Conservation (phyloP, 306 rosid species). For the Cucurbita maxima region DNA sequence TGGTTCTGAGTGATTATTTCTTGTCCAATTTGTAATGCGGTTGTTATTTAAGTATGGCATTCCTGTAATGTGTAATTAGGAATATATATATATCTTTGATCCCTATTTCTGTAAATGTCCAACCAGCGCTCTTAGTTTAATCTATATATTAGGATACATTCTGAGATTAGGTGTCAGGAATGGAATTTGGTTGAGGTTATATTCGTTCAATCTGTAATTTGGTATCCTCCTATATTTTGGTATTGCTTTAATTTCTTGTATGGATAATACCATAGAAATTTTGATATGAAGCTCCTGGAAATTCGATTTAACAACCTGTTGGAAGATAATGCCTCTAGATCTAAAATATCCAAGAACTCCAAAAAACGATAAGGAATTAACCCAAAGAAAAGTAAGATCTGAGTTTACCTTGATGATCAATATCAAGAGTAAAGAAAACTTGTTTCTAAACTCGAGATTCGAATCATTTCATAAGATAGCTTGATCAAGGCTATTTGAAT, state of each 20-base stretch:
- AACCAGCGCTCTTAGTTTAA: not conserved
- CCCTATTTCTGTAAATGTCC: not conserved
- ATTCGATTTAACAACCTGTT: no score
- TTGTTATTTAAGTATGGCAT: not conserved
- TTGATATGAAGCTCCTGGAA: no score
- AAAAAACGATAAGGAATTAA: no score
- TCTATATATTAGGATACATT: not conserved
- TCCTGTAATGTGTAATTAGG: not conserved
- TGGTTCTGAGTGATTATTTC: not conserved
- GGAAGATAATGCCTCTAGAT: no score
- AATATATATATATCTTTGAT: not conserved
- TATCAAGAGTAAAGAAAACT: no score
- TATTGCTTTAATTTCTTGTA: not conserved
- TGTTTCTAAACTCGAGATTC: no score
- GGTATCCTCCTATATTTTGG: not conserved
- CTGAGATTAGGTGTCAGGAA: not conserved
- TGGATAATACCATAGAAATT: not conserved
- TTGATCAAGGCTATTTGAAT: no score
- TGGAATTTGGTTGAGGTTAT: constrained; percentile 2
- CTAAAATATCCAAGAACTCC: no score
- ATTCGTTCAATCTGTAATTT: not conserved
- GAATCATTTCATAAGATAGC: no score
- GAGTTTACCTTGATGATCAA: no score
- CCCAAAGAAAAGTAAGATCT: no score
- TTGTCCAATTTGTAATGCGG: not conserved